Evolutionary conservation across 306 rosid genomes (phyloP).

Genomic region (Luffa aegyptiaca): DNA sequence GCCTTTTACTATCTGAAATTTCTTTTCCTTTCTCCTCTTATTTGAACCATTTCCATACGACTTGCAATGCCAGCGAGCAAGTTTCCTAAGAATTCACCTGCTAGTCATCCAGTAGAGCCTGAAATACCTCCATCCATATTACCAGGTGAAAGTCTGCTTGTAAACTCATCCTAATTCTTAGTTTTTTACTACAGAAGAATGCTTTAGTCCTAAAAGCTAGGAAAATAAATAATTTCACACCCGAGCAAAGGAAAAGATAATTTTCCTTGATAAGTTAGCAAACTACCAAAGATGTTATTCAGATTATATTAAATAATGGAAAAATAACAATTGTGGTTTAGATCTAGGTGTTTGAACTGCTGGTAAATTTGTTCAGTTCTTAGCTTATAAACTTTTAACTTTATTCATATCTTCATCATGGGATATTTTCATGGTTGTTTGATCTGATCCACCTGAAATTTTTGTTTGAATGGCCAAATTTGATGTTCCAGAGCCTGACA

Average conservation of each 20-base stretch:
- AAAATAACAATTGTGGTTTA: not conserved
- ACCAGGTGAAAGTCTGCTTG: not conserved
- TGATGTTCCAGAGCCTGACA: conserved; percentile 47
- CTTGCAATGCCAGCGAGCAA: not conserved
- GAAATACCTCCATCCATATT: conserved; percentile 38
- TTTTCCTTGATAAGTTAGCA: not conserved
- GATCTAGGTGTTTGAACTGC: not conserved
- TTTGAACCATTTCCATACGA: not conserved
- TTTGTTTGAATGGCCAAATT: conserved; percentile 5
- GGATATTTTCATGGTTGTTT: not conserved
- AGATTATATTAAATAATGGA: not conserved
- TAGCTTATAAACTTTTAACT: not conserved
- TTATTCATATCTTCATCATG: not conserved
- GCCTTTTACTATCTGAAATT: not conserved
- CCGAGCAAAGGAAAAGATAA: not conserved
- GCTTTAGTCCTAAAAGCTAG: not conserved
- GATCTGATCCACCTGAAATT: not conserved
- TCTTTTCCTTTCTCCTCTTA: not conserved
- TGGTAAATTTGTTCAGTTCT: not conserved
- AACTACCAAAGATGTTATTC: not conserved
- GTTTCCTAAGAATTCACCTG: conserved; percentile 25
- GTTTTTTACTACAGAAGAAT: not conserved
- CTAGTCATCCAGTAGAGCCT: conserved; percentile 30
- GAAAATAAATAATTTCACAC: not conserved
- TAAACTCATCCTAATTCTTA: not conserved